A percentile compares a stretch with the other conserved stretches of the same genome.
phyloP scores from a whole-genome alignment of 2,329 filamentous ascomycete genomes.

The Fusarium mexicanum region DNA sequence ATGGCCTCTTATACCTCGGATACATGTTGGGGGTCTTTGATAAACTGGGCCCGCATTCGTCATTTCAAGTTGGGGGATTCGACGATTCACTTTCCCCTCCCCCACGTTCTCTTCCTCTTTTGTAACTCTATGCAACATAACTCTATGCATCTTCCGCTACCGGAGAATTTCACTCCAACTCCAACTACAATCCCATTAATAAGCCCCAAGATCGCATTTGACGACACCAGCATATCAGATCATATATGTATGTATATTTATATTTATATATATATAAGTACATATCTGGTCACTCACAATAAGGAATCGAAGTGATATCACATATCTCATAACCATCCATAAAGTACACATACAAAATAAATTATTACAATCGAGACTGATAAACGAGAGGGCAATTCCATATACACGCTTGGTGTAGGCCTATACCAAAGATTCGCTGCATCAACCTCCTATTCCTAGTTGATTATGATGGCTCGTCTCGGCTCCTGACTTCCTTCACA shows the following conservation, averaged over 20 bases:
- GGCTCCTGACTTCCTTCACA: constrained; percentile 7
- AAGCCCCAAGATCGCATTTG: background rate
- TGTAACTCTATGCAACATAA: background rate
- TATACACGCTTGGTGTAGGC: constrained; percentile 32
- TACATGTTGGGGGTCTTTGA: constrained; percentile 15
- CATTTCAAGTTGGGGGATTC: constrained; percentile 34
- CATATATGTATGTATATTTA: background rate
- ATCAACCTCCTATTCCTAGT: constrained; percentile 5
- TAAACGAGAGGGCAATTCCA: constrained; percentile 38
- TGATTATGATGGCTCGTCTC: constrained; percentile 4
- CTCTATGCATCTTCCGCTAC: constrained; percentile 6
- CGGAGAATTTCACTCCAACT: background rate
- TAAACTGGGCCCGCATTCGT: constrained; percentile 39
- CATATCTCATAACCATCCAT: background rate
- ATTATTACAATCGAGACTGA: constrained; percentile 43
- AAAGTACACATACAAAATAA: constrained; percentile 35
- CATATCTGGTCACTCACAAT: background rate
- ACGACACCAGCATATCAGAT: background rate
- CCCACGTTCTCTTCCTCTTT: constrained; percentile 25
- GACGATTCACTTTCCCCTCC: constrained; percentile 11
- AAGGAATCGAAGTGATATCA: background rate
- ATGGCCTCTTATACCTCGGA: constrained; percentile 11
- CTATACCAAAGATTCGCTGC: constrained; percentile 20
- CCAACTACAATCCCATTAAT: background rate
- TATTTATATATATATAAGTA: background rate